These are phyloP conservation scores for Lasiosphaeria ovina DNA, from an alignment of 495 filamentous ascomycete genomes.

Conservation along the genomic window DNA sequence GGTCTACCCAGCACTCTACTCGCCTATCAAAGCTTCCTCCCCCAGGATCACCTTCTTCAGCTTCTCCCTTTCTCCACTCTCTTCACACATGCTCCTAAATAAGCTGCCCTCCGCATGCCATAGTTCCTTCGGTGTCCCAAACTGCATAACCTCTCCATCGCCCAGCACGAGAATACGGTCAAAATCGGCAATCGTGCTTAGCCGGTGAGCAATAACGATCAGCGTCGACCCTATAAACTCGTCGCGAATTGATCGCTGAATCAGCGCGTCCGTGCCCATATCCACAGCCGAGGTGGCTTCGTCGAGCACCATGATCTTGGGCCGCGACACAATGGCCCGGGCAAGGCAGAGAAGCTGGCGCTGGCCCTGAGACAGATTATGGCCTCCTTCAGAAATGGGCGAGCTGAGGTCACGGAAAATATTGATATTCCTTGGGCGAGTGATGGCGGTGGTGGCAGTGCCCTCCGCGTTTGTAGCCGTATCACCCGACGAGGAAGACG, in stretches of 20 bases:
- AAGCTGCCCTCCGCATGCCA: constrained; percentile 51
- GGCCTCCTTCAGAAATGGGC: constrained; percentile 69
- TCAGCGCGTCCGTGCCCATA: constrained; percentile 80
- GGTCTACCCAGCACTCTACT: not conserved
- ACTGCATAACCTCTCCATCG: constrained; percentile 67
- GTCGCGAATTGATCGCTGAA: constrained; percentile 77
- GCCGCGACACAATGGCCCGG: constrained; percentile 75
- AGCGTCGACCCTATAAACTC: constrained; percentile 72
- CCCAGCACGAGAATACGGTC: constrained; percentile 81
- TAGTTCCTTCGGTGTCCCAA: constrained; percentile 62
- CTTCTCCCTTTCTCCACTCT: constrained; percentile 63
- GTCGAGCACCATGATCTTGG: constrained; percentile 84
- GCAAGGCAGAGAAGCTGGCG: constrained; percentile 86
- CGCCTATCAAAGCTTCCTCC: not conserved
- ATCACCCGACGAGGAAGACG: not conserved
- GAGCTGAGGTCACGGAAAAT: constrained; percentile 59
- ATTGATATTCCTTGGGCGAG: constrained; percentile 52
- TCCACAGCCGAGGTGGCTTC: constrained; percentile 90
- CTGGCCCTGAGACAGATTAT: constrained; percentile 84
- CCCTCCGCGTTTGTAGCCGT: constrained; percentile 16
- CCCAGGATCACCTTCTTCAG: constrained; percentile 50
- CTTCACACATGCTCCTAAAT: constrained; percentile 66
- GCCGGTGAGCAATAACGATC: constrained; percentile 83
- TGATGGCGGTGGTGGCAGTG: not conserved
- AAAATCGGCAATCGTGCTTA: constrained; percentile 87